Evolutionary conservation across 2,329 filamentous ascomycete genomes (phyloP).

Genomic region (Endocalyx cinctus): DNA sequence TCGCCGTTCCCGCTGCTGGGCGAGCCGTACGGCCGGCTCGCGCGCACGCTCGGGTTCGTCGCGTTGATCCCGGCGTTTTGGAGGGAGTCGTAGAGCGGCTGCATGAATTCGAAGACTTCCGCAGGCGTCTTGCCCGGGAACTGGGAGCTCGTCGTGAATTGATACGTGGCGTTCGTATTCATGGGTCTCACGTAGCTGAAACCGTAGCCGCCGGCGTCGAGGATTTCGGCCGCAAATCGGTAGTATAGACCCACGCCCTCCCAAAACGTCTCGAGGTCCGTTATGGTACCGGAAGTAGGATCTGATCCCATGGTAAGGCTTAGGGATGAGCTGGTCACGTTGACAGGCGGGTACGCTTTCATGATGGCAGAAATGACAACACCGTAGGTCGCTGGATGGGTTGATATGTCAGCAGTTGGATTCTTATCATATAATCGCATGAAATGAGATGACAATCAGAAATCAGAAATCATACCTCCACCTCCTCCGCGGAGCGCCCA

Average conservation of each 20-base stretch:
- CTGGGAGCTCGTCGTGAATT: constrained; percentile 28
- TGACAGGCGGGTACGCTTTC: constrained; percentile 23
- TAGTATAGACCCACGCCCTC: constrained; percentile 28
- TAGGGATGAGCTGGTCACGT: constrained; percentile 15
- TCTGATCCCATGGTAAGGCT: constrained; percentile 12
- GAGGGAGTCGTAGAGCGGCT: constrained; percentile 29
- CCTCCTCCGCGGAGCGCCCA: constrained; percentile 52
- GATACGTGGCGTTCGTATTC: constrained; percentile 22
- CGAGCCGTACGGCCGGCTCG: constrained; percentile 24
- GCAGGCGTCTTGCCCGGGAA: constrained; percentile 21
- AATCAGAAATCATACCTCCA: constrained; percentile 27
- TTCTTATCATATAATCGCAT: too few relatives aligned
- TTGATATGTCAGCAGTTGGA: too few relatives aligned
- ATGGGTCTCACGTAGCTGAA: constrained; percentile 31
- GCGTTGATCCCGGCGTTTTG: constrained; percentile 25
- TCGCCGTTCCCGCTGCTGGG: constrained; percentile 19
- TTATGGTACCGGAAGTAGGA: constrained; percentile 7
- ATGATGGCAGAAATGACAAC: constrained; percentile 26
- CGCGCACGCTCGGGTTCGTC: constrained; percentile 19
- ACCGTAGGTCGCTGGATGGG: constrained; percentile 27
- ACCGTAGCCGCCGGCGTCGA: constrained; percentile 30
- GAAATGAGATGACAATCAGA: too few relatives aligned
- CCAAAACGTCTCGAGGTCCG: constrained; percentile 24
- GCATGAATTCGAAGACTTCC: constrained; percentile 23
- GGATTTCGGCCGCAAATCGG: constrained; percentile 26